Evolutionary conservation across 2,329 filamentous ascomycete genomes (phyloP).

Genomic region (Cladosporium sp.): DNA sequence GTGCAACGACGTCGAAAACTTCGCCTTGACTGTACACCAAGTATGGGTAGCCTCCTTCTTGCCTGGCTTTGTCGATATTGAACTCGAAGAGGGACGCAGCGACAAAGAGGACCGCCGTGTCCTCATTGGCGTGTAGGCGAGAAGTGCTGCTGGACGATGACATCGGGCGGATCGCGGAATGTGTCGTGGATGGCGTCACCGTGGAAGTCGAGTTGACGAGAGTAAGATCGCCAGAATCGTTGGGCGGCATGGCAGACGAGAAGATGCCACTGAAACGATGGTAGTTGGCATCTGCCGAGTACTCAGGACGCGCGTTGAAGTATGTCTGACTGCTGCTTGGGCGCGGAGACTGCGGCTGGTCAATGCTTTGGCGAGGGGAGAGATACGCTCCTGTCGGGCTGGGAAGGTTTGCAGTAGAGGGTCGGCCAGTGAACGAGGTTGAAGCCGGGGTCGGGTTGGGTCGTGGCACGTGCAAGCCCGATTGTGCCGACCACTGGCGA

Average conservation of each 20-base stretch:
- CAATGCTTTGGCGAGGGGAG: constrained; percentile 28
- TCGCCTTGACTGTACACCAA: constrained; percentile 93
- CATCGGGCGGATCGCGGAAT: constrained; percentile 7
- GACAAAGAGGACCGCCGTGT: constrained; percentile 70
- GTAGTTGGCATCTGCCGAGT: constrained; percentile 22
- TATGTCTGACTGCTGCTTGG: constrained; percentile 35
- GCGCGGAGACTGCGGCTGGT: constrained; percentile 27
- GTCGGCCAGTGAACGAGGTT: constrained; percentile 42
- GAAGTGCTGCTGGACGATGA: constrained; percentile 16
- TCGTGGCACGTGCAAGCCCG: constrained; percentile 41
- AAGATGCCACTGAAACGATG: constrained; percentile 35
- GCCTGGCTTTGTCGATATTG: constrained; percentile 88
- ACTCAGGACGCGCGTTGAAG: constrained; percentile 31
- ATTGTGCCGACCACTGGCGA: constrained; percentile 29
- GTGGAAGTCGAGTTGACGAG: constrained; percentile 12
- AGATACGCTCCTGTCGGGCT: constrained; percentile 22
- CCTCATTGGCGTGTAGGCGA: constrained; percentile 24
- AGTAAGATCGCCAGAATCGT: constrained; percentile 8
- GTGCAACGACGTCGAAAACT: constrained; percentile 72
- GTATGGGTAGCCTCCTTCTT: constrained; percentile 94
- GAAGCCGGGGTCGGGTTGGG: constrained; percentile 48
- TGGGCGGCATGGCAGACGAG: constrained; percentile 36
- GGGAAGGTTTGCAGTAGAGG: constrained; percentile 36
- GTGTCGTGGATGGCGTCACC: not conserved
- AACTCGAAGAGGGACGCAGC: constrained; percentile 96